Evolutionary conservation across 2,329 filamentous ascomycete species (phyloP).

Genomic region (Penicillium sp.): DNA sequence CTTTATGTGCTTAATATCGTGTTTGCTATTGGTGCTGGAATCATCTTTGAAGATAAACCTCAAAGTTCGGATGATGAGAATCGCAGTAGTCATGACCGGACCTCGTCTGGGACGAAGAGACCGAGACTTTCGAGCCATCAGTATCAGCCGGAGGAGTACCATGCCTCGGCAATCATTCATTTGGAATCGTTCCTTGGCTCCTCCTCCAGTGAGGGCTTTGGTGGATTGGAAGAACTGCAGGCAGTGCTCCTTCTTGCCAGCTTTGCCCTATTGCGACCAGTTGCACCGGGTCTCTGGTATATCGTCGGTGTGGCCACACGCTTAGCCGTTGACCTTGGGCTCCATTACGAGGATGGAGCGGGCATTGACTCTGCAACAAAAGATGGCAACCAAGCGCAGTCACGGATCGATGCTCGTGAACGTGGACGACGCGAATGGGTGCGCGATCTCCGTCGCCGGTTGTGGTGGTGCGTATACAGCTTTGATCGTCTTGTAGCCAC

Average conservation of each 20-base stretch:
- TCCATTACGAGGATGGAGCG: constrained; percentile 87
- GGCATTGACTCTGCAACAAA: constrained; percentile 54
- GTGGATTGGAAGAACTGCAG: constrained; percentile 88
- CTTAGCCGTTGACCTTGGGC: constrained; percentile 82
- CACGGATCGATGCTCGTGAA: constrained; percentile 53
- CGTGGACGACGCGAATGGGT: constrained; percentile 74
- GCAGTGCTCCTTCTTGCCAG: constrained; percentile 88
- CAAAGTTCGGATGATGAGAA: constrained; percentile 28
- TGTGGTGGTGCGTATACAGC: constrained; percentile 98
- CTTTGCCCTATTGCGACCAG: constrained; percentile 85
- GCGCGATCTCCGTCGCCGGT: constrained; percentile 76
- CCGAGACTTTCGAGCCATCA: constrained; percentile 59
- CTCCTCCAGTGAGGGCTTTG: constrained; percentile 63
- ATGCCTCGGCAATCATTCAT: constrained; percentile 89
- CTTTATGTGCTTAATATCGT: constrained; percentile 97
- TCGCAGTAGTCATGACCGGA: constrained; percentile 22
- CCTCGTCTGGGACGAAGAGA: constrained; percentile 41
- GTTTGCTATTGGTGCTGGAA: constrained; percentile 91
- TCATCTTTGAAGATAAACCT: constrained; percentile 66
- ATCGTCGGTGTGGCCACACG: constrained; percentile 92
- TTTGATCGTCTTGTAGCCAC: constrained; percentile 92
- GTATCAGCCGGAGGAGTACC: constrained; percentile 88
- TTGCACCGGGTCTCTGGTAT: constrained; percentile 94
- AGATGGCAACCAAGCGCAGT: constrained; percentile 33
- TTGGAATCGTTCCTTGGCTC: constrained; percentile 77